Base-by-base conservation (phyloP, 2,329 filamentous ascomycete genomes). In the Aspergillus awamori region DNA sequence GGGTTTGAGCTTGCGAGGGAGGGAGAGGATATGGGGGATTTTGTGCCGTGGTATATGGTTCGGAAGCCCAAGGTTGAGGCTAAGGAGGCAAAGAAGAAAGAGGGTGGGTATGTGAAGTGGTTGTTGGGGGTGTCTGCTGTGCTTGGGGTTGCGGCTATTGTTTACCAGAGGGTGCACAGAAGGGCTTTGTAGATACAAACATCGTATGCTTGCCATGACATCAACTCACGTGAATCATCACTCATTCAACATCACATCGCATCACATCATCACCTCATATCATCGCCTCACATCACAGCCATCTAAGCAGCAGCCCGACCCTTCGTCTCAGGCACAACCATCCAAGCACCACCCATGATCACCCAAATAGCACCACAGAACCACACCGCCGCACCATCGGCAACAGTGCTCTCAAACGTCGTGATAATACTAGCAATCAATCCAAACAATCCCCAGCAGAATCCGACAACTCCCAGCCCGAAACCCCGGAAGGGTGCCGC, bases 1-100 rank as follows among this genome's bases (percentile, higher is more conserved):
- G 77, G 78, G 4, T 81, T 81, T 63, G 65, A 67, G 24, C 67
- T 72, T 10, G 28, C 65, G 38, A 53, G 57, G 17, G 45, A 20
- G 53, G 57, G 41, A 43, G 58, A 61, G 38, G 20, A 56, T 20
- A 20, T 38, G 2, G 49, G 63, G 33, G 15, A 38, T 20, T 60
- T 59, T 45, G 59, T 65, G 61, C 28, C 60, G 45, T 24, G 53
- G 20, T 62, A 57, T 53, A 63, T 66, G 61, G 22, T 62, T 22
- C 30, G 59, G 55, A 30, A 51, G 26, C n/a, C 47, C 2, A 26
- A 8, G 17, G 15, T 10, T 30, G n/a, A 30, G 28, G 28, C 8
- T 20, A 20, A 13, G 5, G 3, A 1, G 4, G 28, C 8, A 2
- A 8, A 17, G 10, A 10, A 36, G 26, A n/a, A 22, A 20, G 6